Conservation (phyloP, 1,284 basidiomycete genomes). For the Cryptococcus sp. region DNA sequence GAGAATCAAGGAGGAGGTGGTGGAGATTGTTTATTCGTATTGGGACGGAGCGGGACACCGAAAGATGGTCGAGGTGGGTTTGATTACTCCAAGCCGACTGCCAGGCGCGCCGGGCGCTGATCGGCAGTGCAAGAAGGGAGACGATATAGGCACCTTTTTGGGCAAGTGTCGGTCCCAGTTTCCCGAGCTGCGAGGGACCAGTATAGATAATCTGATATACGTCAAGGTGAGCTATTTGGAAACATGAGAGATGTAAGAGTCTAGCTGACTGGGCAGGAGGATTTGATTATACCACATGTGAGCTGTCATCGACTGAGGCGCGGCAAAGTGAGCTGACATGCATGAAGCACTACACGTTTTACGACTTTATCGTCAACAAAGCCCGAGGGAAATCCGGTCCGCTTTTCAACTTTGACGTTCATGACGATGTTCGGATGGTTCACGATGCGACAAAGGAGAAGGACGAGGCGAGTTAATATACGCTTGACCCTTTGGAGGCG, state of each 20-base stretch:
- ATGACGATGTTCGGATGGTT: conserved; percentile 94
- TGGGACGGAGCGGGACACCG: conserved; percentile 98
- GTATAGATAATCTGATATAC: conserved; percentile 96
- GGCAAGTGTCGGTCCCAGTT: conserved; percentile 90
- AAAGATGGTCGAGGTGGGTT: conserved; percentile 77
- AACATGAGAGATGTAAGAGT: neutral
- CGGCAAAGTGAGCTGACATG: neutral
- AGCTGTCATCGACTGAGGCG: conserved; percentile 22
- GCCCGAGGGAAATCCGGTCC: conserved; percentile 97
- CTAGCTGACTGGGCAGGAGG: conserved; percentile 60
- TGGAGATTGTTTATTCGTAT: conserved; percentile 69
- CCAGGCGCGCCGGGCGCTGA: too few relatives aligned
- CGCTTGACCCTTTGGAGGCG: too few relatives aligned
- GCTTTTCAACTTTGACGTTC: conserved; percentile 97
- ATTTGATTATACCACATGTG: conserved; percentile 90
- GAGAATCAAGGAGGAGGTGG: conserved; percentile 34
- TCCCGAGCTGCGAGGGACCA: conserved; percentile 80
- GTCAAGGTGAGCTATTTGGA: conserved; percentile 65
- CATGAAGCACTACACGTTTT: conserved; percentile 88
- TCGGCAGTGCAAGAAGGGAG: conserved; percentile 92
- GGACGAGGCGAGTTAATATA: conserved; percentile 64
- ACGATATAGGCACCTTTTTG: conserved; percentile 79
- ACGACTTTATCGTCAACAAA: conserved; percentile 97
- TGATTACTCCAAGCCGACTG: neutral
- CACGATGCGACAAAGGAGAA: conserved; percentile 94